Evolutionary conservation across 1,284 basidiomycete species (phyloP), one percentile per base, ranked within the genome.

Genomic region (Heterobasidion occidentale): DNA sequence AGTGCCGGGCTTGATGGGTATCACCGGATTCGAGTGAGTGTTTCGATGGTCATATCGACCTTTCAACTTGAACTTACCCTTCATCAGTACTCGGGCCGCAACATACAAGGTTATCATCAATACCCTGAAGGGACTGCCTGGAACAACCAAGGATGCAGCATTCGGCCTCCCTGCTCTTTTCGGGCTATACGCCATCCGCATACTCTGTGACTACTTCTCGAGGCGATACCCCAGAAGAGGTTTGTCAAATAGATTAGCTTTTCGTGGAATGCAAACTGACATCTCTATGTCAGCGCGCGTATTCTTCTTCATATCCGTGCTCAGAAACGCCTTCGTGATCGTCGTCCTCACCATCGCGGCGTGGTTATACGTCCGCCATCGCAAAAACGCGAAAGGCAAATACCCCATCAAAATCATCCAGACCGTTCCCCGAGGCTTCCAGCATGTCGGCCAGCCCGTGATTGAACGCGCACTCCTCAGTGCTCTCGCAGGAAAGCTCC

Each of bases 71-170:
- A 59, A n/a, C 27, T 57, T 36, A 51, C 49, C 11, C 17, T 7
- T 34, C 20, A 45, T 67, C 64, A 91, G 88, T 63, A 95, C 94
- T 17, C 84, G 91, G 53, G 92, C 83, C 7, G 76, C 90, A 3
- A 91, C 94, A 0, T 99, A 92, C 75, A 67, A 79, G 58, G 92
- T 98, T 63, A 86, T 94, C 65, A 98, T 98, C 74, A 89, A 98
- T 71, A 91, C 90, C 1, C 76, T 98, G 62, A 96, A 94, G 71
- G 80, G 88, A 56, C 75, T 99, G 46, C 86, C 84, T 1, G 62
- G 76, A 35, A 85, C 89, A 3, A 79, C 72, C 49, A 76, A 90
- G 58, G 93, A 98, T 67, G 94, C 95, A 0, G 94, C 95, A 0
- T 96, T 92, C 71, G 96, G 96, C 58, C 71, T 98, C 4, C 76